Base-by-base conservation (phyloP, 352 stramenopile genomes). In the Phytophthora lateralis region DNA sequence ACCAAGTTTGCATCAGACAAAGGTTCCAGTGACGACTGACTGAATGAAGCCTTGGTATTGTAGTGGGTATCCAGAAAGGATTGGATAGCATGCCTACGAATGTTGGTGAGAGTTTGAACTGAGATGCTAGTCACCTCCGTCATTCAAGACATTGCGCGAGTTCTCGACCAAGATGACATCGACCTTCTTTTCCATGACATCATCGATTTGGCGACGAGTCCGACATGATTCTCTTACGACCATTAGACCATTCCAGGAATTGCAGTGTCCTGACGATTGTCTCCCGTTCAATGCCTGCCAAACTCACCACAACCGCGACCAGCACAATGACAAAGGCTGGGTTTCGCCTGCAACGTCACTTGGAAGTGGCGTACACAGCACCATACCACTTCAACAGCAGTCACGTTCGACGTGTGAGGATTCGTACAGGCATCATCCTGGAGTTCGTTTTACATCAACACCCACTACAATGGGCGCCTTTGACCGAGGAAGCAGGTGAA, bases 401-500 rank as follows among this genome's bases (percentile, higher is more conserved):
- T 24, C 60, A 63, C 34, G 55, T 76, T 37, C 63, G 50, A 21
- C 67, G 65, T 4, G 60, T 64, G 34, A 69, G 60, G 41, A 56
- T 79, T 26, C 47, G 48, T 27, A 77, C 69, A 14, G 70, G 63
- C 8, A 78, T 82, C 14, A 72, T 73, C 6, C 27, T 82, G 11
- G 69, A 78, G 51, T 82, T 77, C 14, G 69, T 61, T 12, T 24
- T 78, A 1, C 73, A 82, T 34, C 63, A 73, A 9, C 55, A 71
- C 7, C 61, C 63, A 9, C 57, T 71, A 2, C 20, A 43, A 15
- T 71, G 63, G 57, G 27, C 34, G 0, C 32, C 26, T 26, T 30
- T 46, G 6, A 17, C 39, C 6, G 24, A 54, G 12, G 38, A 32
- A 34, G 24, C 2, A 0, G 32, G 20, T 18, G 55, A 57, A 15